These are phyloP conservation scores for Senecio squalidus DNA, from an alignment of 140 eudicot species.

Conservation along the genomic window DNA sequence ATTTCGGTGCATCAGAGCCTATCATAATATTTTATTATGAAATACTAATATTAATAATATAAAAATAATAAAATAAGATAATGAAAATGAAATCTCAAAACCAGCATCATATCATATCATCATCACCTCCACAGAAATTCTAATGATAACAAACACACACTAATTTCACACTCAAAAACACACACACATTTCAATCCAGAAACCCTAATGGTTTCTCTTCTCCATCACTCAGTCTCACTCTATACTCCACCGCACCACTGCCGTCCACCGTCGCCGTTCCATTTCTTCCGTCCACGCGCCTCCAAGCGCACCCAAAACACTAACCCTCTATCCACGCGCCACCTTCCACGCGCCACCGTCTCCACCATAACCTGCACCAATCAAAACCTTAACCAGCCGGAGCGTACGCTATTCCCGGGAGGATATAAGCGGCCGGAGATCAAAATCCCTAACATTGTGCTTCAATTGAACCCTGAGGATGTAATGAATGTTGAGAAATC, in stretches of 20 bases:
- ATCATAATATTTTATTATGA: no score
- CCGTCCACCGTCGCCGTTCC: slow-evolving; percentile 14
- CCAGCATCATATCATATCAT: no score
- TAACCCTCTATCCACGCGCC: slow-evolving; percentile 12
- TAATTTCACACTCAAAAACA: not conserved
- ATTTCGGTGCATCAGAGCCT: no score
- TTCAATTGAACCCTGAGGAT: slow-evolving; percentile 45
- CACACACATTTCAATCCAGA: not conserved
- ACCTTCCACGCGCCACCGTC: slow-evolving; percentile 11
- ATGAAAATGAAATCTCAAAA: no score
- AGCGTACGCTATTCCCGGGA: slow-evolving; percentile 72
- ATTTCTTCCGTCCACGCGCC: slow-evolving; percentile 15
- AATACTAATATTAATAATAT: no score
- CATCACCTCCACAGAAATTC: not conserved
- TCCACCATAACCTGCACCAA: slow-evolving; percentile 11
- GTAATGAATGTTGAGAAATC: slow-evolving; percentile 33
- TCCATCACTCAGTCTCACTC: not conserved
- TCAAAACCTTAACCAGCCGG: slow-evolving; percentile 23
- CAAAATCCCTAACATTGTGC: slow-evolving; percentile 62
- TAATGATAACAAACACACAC: not conserved
- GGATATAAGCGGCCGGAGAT: slow-evolving; percentile 91
- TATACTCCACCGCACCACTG: slow-evolving; percentile 11
- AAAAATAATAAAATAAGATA: no score
- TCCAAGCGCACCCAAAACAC: no score
- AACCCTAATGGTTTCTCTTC: not conserved